These are phyloP conservation scores for Macrocybe gigantea DNA, from an alignment of 768 basidiomycete genomes.

Conservation along the genomic window DNA sequence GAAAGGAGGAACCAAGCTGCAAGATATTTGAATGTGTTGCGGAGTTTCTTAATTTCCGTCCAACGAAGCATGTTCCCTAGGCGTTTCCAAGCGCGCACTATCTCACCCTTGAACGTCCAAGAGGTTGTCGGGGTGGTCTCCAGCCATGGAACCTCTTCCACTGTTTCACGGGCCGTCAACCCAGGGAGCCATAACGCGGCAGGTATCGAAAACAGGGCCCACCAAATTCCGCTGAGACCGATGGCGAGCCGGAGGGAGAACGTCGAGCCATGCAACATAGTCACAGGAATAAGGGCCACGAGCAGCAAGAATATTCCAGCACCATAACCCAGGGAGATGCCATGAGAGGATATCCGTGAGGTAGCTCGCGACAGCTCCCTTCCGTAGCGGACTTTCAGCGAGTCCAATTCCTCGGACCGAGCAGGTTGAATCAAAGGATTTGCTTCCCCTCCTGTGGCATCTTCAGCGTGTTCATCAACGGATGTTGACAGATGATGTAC, in stretches of 20 bases:
- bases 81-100: constrained; percentile 67
- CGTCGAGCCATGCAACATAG: constrained; percentile 65
- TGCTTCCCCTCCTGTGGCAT: constrained; percentile 20
- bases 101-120: constrained; percentile 47
- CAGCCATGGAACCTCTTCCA: constrained; percentile 11
- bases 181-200: constrained; percentile 71
- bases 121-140: neutral
- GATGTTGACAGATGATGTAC: constrained; percentile 8
- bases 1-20: constrained; percentile 93
- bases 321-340: constrained; percentile 81
- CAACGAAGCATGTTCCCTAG: constrained; percentile 71
- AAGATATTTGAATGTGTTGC: constrained; percentile 85
- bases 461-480: constrained; percentile 6
- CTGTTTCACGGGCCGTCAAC: constrained; percentile 11
- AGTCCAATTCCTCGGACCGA: constrained; percentile 10
- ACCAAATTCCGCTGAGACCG: constrained; percentile 81
- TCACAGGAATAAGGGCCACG: constrained; percentile 76
- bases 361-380: constrained; percentile 63
- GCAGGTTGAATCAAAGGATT: constrained; percentile 32
- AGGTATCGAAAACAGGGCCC: constrained; percentile 78
- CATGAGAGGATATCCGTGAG: constrained; percentile 77
- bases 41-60: constrained; percentile 65
- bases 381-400: constrained; percentile 40
- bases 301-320: constrained; percentile 76
- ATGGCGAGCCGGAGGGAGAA: constrained; percentile 79